These are phyloP conservation scores for Casuarina cunninghamiana DNA, from an alignment of 306 rosid genomes.

Conservation along the genomic window DNA sequence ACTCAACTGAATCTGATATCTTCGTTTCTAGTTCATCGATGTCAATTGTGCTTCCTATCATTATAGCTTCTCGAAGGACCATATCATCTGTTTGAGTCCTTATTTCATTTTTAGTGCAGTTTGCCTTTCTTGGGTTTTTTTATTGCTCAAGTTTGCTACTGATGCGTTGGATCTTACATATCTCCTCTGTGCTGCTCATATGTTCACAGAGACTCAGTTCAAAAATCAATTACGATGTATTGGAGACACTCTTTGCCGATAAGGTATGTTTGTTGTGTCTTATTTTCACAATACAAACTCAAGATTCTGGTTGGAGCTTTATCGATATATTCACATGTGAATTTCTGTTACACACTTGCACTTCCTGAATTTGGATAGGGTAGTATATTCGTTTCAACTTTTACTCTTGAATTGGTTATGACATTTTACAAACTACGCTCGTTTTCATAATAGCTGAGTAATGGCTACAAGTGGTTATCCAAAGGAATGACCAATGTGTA, in stretches of 20 bases:
- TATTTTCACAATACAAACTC: not conserved
- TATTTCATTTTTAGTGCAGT: not conserved
- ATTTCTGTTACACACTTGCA: not conserved
- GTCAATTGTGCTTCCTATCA: not conserved
- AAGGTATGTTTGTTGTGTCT: conserved; percentile 38
- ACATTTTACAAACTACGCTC: not conserved
- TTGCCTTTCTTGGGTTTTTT: conserved; percentile 13
- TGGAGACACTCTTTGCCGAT: conserved; percentile 50
- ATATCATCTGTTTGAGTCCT: not conserved
- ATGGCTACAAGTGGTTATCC: no score
- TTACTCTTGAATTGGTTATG: not conserved
- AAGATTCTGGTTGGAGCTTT: not conserved
- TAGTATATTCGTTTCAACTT: not conserved
- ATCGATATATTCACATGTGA: not conserved
- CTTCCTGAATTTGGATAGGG: not conserved
- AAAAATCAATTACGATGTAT: conserved; percentile 60
- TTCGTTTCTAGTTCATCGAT: not conserved
- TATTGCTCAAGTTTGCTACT: conserved; percentile 3
- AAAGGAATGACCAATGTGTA: no score
- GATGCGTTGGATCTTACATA: conserved; percentile 5
- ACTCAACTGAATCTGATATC: not conserved
- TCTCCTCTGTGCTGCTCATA: conserved; percentile 12
- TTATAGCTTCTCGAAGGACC: not conserved
- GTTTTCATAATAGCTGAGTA: not conserved
- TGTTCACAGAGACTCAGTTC: conserved; percentile 60